Base-by-base conservation (phyloP, 495 filamentous ascomycete species). In the Aspergillus sparsus region DNA sequence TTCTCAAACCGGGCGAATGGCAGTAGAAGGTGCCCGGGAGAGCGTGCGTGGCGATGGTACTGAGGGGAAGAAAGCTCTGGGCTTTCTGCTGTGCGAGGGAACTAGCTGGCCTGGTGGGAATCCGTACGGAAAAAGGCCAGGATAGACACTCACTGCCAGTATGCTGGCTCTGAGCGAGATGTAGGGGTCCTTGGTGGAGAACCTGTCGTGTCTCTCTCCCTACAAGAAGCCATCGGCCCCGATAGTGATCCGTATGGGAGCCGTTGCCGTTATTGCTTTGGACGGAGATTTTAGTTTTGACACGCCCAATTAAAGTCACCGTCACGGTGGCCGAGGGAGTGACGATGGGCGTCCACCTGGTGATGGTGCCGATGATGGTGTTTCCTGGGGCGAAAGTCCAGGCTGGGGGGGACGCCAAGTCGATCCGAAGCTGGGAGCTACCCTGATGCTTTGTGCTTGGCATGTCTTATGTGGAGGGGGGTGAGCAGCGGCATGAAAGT, bases 41-140 rank as follows among this genome's bases (percentile, higher is more conserved):
- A 7, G 47, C 12, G 31, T 62, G 61, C 18, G 56, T 60, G 21
- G 51, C 49, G 6, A 60, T 37, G 11, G 31, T 50, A 16, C 56
- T 49, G n/a, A 67, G 32, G 11, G 66, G 66, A 11, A 73, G 63
- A 41, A 69, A 70, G 51, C 65, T 69, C 42, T 62, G 51, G 5
- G 0, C 39, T 12, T 15, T 2, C 65, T 32, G 9, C 6, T 21
- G 34, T 62, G 45, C 18, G 34, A 56, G 57, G 1, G 36, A 55
- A 33, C 42, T 21, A 21, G 37, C 12, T 4, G 63, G 61, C 34
- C 50, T 9, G 5, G 53, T 33, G 27, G 66, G 66, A 13, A 68
- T 68, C 1, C 15, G 8, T 0, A 68, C 37, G 15, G 50, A 53
- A 35, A 68, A 62, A 4, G 66, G 58, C 67, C 64, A 66, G 13